Base-by-base conservation (phyloP, 768 basidiomycete genomes). In the Pisolithus orientalis region DNA sequence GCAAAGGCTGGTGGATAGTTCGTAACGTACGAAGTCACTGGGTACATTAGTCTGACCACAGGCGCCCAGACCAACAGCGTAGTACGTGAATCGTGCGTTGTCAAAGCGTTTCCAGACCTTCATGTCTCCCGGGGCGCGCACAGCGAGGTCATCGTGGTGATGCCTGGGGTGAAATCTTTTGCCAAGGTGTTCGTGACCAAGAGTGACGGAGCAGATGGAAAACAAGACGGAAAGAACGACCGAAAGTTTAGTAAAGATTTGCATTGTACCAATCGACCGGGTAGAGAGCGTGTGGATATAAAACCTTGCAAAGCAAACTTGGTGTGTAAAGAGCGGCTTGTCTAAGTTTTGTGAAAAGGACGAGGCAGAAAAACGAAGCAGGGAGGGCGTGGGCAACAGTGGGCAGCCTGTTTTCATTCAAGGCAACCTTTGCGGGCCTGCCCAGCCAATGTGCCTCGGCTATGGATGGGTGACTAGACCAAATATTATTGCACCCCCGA, bases 21-120 rank as follows among this genome's bases (percentile, higher is more conserved):
- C 7, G 34, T 11, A 17, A 58, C 69, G 37, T 48, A 76, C 74
- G 51, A 62, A 73, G 50, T 77, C 76, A 7, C 25, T 38, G 8
- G 62, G 57, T 10, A 31, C 32, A 58, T 64, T 71, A 8, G 5
- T 28, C 11, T 40, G 0, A 25, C 76, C 76, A 52, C 76, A 77
- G 51, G 76, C 71, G 21, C 76, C 76, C 11, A 77, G 65, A 25
- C 76, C 75, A 27, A 62, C 72, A 17, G 69, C 68, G 48, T 68
- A 77, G 57, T 54, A 77, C 1, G 74, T 77, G 44, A 70, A 54
- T 31, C 68, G 67, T 29, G 51, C 49, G 29, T 49, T 42, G 50
- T 59, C 49, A 40, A 52, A 59, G 47, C 63, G 65, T 52, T 59
- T 59, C 55, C 55, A 56, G 34, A 64, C 39, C 16, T 46, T 21